phyloP scores from a whole-genome alignment of 768 basidiomycete genomes.

The Sutorius australiensis region DNA sequence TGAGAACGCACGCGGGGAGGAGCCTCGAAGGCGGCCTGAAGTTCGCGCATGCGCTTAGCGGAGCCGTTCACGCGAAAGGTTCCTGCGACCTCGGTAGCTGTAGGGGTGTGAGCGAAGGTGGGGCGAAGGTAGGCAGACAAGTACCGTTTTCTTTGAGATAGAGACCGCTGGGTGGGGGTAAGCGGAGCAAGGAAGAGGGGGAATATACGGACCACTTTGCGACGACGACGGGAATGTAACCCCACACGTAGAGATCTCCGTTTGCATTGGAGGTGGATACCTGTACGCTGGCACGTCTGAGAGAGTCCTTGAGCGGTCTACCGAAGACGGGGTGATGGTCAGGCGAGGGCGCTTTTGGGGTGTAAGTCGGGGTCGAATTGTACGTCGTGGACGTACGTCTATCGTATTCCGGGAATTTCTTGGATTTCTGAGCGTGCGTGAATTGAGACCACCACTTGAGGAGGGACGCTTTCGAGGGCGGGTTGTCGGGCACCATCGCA shows the following conservation, averaged over 20 bases:
- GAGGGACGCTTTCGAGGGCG: conserved; percentile 52
- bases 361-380: conserved; percentile 1
- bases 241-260: conserved; percentile 87
- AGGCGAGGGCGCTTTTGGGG: conserved; percentile 23
- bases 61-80: conserved; percentile 97
- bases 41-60: conserved; percentile 90
- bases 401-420: conserved; percentile 48
- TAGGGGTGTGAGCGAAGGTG: not conserved
- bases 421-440: conserved; percentile 57
- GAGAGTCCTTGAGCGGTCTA: conserved; percentile 75
- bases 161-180: conserved; percentile 56
- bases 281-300: conserved; percentile 87
- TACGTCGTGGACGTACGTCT: conserved; percentile 34
- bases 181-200: not conserved
- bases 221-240: conserved; percentile 94
- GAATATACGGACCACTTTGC: conserved; percentile 80
- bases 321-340: conserved; percentile 70
- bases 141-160: conserved; percentile 92
- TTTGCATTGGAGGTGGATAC: conserved; percentile 85
- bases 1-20: conserved; percentile 67
- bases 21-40: conserved; percentile 86
- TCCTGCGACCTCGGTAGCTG: conserved; percentile 88
- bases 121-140: conserved; percentile 6
- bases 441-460: conserved; percentile 85
- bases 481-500: conserved; percentile 29